phyloP scores from a whole-genome alignment of 2,329 filamentous ascomycete genomes.

The Cylindrodendrum hubeiense region DNA sequence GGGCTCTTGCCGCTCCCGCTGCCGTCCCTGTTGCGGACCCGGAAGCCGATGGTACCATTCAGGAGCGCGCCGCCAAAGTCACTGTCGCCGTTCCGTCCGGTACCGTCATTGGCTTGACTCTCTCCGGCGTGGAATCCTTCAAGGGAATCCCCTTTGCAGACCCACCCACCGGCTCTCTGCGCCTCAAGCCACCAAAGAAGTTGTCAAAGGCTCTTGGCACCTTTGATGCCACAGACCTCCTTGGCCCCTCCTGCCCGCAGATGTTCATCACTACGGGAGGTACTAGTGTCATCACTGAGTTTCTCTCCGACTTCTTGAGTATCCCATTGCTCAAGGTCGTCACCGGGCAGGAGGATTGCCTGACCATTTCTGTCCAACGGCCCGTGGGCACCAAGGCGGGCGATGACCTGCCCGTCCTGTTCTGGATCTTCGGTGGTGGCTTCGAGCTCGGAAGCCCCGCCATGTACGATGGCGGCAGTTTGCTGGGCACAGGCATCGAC shows the following conservation, averaged over 20 bases:
- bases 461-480: slow-evolving; percentile 65
- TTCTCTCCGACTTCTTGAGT: slow-evolving; percentile 64
- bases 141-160: slow-evolving; percentile 82
- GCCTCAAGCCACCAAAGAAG: slow-evolving; percentile 75
- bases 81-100: slow-evolving; percentile 68
- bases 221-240: slow-evolving; percentile 66
- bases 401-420: slow-evolving; percentile 73
- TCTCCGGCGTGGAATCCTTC: slow-evolving; percentile 72
- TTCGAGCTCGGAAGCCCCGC: slow-evolving; percentile 66
- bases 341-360: slow-evolving; percentile 72
- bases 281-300: slow-evolving; percentile 53
- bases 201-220: slow-evolving; percentile 70
- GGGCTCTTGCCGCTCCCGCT: slow-evolving; percentile 36
- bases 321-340: slow-evolving; percentile 69
- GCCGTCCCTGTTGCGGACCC: slow-evolving; percentile 29
- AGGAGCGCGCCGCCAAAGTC: slow-evolving; percentile 60
- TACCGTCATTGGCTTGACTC: slow-evolving; percentile 64
- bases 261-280: slow-evolving; percentile 70
- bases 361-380: slow-evolving; percentile 71
- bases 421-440: slow-evolving; percentile 79
- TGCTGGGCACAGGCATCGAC: slow-evolving; percentile 59
- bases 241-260: slow-evolving; percentile 77
- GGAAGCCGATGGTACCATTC: slow-evolving; percentile 45
- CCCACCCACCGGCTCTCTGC: slow-evolving; percentile 73
- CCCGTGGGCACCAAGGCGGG: slow-evolving; percentile 66